Evolutionary conservation across 129 eudicot species (phyloP), one percentile per base, ranked within the genome.

Genomic region (Solidago caesia): DNA sequence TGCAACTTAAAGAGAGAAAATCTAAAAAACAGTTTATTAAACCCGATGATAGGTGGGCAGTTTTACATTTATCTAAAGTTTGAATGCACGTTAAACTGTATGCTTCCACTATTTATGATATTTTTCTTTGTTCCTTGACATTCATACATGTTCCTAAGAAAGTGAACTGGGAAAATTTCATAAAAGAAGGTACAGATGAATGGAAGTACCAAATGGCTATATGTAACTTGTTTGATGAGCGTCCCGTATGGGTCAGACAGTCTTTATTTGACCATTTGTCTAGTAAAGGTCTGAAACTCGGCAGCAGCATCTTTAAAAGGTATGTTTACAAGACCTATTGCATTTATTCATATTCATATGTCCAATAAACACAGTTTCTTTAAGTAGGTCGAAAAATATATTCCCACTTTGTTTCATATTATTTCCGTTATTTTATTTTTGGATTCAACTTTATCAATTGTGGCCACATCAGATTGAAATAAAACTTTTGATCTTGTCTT

Each of bases 91-190:
- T 33, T 33, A 3, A 33, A 33, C 39, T 33, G 39, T 3, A 33
- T 33, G 44, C 42, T 44, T 58, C 27, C 46, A 29, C 15, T 71
- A 46, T n/a, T 62, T 74, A 16, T 39, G 16, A 12, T 71, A 52
- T 71, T 72, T 33, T 33, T 33, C 2, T 2, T 33, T 64, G 26
- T 75, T 74, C 78, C 96, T 92, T 89, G 65, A 90, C 89, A 67
- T 66, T 84, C 88, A 70, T 56, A 93, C 98, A 90, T 86, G 82
- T 90, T 57, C 98, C 98, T 33, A 94, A 84, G 83, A 85, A 85
- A 78, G 89, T 88, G 47, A 70, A 82, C 39, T 94, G 98, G 98
- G 87, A 94, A 73, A 77, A 82, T 42, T 77, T 81, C 82, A 82
- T 94, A 80, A 85, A 84, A 16, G 47, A 80, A 74, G 82, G 81